Conservation (phyloP, 176 grass and related monocot species). For the Aegilops longissima region DNA sequence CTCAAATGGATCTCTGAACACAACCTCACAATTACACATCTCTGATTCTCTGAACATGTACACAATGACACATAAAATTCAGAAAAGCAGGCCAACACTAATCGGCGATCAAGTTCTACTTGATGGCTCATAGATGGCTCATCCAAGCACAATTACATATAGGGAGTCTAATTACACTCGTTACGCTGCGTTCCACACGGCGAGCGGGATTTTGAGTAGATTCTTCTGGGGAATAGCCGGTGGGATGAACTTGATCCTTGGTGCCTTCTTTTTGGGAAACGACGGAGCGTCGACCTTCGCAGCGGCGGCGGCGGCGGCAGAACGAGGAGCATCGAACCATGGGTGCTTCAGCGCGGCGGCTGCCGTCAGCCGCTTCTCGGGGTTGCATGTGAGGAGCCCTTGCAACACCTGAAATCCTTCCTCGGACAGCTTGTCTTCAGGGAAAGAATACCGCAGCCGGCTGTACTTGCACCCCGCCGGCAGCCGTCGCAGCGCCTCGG, state of each 20-base stretch:
- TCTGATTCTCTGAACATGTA: too few relatives aligned
- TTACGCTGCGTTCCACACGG: not conserved
- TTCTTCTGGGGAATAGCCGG: not conserved
- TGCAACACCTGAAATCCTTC: conserved; percentile 21
- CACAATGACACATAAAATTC: too few relatives aligned
- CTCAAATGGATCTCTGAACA: too few relatives aligned
- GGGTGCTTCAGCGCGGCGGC: not conserved
- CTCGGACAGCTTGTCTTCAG: conserved; percentile 1
- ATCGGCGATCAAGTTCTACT: too few relatives aligned
- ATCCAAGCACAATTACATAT: too few relatives aligned
- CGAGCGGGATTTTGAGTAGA: not conserved
- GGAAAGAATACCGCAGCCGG: conserved; percentile 17
- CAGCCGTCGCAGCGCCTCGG: not conserved
- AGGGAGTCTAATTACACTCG: not conserved
- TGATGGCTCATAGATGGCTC: too few relatives aligned
- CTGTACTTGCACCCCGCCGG: not conserved
- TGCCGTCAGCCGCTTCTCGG: not conserved
- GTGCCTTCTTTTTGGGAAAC: not conserved
- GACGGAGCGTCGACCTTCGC: not conserved
- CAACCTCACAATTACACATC: too few relatives aligned
- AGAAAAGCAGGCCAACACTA: too few relatives aligned
- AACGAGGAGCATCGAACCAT: not conserved
- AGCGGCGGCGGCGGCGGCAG: not conserved
- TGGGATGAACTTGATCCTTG: not conserved
- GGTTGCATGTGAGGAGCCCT: not conserved